Conservation (phyloP, 805 yeast species). For the Candida dajiaensis region DNA sequence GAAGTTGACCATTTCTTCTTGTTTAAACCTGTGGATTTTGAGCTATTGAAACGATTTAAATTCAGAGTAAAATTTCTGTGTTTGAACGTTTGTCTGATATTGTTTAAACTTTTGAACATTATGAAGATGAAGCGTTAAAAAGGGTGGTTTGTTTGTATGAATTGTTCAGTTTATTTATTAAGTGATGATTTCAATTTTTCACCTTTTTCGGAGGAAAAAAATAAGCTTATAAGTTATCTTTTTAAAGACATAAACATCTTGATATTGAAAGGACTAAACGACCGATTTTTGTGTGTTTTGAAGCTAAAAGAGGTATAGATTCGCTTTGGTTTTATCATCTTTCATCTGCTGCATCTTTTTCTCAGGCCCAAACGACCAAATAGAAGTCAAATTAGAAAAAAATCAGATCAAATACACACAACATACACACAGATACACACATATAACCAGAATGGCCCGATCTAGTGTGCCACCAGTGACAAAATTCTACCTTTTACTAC, state of each 20-base stretch:
- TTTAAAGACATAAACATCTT: too few relatives aligned
- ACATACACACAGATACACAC: not conserved
- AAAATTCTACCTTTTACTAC: conserved; percentile 18
- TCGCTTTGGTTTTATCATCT: too few relatives aligned
- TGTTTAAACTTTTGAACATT: not conserved
- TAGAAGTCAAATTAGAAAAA: not conserved
- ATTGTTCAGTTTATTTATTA: too few relatives aligned
- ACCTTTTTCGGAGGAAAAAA: too few relatives aligned
- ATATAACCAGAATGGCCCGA: conserved; percentile 13
- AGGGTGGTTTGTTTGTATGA: too few relatives aligned
- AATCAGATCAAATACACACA: not conserved
- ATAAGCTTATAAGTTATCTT: too few relatives aligned
- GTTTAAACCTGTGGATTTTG: not conserved
- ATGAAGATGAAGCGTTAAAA: too few relatives aligned
- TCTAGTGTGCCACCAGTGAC: conserved; percentile 29
- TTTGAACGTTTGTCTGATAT: not conserved
- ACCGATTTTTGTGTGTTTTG: too few relatives aligned
- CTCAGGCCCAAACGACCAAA: not conserved
- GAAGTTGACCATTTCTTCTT: conserved; percentile 10
- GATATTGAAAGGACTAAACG: too few relatives aligned
- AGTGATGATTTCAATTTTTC: too few relatives aligned
- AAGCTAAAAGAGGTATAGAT: too few relatives aligned
- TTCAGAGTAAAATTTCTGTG: not conserved
- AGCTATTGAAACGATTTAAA: not conserved
- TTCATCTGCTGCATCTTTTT: too few relatives aligned